Base-by-base conservation (phyloP, 805 yeast genomes). In the Zygotorulaspora chibaensis region DNA sequence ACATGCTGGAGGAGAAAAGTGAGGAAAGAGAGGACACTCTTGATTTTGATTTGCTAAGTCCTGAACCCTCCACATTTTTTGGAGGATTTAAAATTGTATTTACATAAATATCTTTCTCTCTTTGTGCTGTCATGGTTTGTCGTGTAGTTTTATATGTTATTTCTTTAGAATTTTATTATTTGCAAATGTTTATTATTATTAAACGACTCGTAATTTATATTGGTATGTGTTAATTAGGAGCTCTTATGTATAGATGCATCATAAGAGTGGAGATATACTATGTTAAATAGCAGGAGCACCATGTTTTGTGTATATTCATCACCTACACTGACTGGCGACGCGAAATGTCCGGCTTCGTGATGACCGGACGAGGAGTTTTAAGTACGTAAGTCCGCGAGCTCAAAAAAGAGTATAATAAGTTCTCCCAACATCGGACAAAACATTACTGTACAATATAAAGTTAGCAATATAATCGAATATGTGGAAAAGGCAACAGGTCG, bases 11-110 rank as follows among this genome's bases (percentile, higher is more conserved):
- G 15, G 48, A 40, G 18, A 53, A 46, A 36, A 54, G 42, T 1
- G 58, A 54, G 3, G 57, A 47, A 3, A 53, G 38, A 7, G 58
- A 46, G 10, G 49, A 39, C 2, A 48, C 45, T 31, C 49, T 40
- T 5, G 46, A 23, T 29, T 43, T 46, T 7, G 45, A 31, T 18
- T 20, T 36, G 34, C 41, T 41, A 15, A 20, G 13, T 10, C 27
- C 34, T 8, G 28, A n/a, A 23, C 41, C 29, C 29, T 39, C 47
- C 18, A 25, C 25, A 27, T 42, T 39, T 23, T 29, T 45, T 17
- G 38, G 36, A 2, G 40, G 25, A 20, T 45, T 46, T 25, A 42
- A 39, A 25, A 38, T 31, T 23, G 29, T 38, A 37, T 28, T 20
- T 5, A 36, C 43, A 13, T 46, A 38, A 15, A 45, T 31, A n/a